Base-by-base conservation (phyloP, 768 basidiomycete genomes). In the Suillus subluteus region DNA sequence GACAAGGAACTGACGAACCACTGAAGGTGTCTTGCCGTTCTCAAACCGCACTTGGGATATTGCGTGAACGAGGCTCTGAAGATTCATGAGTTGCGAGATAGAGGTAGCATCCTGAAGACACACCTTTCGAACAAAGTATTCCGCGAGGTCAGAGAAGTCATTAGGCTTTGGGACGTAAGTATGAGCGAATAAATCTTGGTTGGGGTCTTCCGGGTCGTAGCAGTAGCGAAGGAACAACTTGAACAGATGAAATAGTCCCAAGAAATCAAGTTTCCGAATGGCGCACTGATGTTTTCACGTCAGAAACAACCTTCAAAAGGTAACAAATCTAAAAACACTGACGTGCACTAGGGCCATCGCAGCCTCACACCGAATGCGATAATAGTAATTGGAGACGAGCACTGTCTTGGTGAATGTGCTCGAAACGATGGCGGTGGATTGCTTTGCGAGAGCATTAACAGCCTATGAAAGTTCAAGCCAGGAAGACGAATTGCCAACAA, bases 41-140 rank as follows among this genome's bases (percentile, higher is more conserved):
- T 91, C 91, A 69, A 96, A 94, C 3, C 96, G 90, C 62, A 96
- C 88, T 71, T 90, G 86, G 16, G 96, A 91, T 40, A 97, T 90
- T 16, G 95, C 90, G 70, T 89, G 88, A 64, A 98, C 79, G 63
- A 97, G 82, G 63, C 85, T 86, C 94, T 96, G 72, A 12, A 43
- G 32, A 61, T 48, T 43, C 23, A 46, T 71, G 52, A 75, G 61
- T 41, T 38, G 62, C 21, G 23, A 41, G 2, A 56, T 38, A 59
- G 35, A 46, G 35, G 43, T 43, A 61, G 9, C 65, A 52, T 40
- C 50, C 41, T 59, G 62, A 38, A 18, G 62, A 67, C 56, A 63
- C 67, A 93, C 97, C 87, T 97, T 97, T 70, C 94, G 91, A 35
- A 99, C 92, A 72, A 98, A 96, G 76, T 99, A 98, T 70, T 98